Evolutionary conservation across 2,329 filamentous ascomycete genomes (phyloP), one percentile per base, ranked within the genome.

Genomic region (Alternaria conjuncta): DNA sequence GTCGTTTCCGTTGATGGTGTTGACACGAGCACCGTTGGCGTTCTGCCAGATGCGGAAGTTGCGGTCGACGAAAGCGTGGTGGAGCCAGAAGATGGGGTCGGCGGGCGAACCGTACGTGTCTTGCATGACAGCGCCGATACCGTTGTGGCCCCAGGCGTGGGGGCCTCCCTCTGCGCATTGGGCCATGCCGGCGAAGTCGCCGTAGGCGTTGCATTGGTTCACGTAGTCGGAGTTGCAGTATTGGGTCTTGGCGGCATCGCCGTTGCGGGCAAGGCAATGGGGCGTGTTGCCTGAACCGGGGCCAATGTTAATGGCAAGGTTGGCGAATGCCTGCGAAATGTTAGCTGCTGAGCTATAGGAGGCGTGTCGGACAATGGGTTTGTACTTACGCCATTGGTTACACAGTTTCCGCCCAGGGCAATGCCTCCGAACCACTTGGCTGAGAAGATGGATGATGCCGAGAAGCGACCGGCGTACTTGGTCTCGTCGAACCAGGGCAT

Each of bases 21-120:
- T 67, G 5, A 68, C 36, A 60, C 77, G 75, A 6, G 64, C 57
- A 13, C 68, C 46, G 63, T 76, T 66, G 25, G 46, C 45, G 71
- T 77, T 77, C 71, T 86, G 84, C 84, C 84, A 86, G 64, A 84
- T 83, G 79, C 82, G 84, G 78, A 80, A 86, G 46, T 82, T 78
- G 49, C 83, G 81, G 74, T 86, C 84, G 54, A 86, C 80, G 71
- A 82, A 82, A 15, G 74, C 80, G 66, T 86, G 84, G 75, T 86
- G 84, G 41, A 84, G 76, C 72, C 78, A 86, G 77, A 86, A 86
- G 63, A 80, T 62, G n/a, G 75, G 74, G 67, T 80, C 78, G 20
- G 68, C 71, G 47, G 75, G 74, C 3, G 78, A 79, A 12, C 69
- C 75, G 44, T 71, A 79, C 9, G 68, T 67, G 61, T 78, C 78